These are phyloP conservation scores for Calonectria hawksworthii DNA, from an alignment of 2,329 filamentous ascomycete species.

Conservation along the genomic window DNA sequence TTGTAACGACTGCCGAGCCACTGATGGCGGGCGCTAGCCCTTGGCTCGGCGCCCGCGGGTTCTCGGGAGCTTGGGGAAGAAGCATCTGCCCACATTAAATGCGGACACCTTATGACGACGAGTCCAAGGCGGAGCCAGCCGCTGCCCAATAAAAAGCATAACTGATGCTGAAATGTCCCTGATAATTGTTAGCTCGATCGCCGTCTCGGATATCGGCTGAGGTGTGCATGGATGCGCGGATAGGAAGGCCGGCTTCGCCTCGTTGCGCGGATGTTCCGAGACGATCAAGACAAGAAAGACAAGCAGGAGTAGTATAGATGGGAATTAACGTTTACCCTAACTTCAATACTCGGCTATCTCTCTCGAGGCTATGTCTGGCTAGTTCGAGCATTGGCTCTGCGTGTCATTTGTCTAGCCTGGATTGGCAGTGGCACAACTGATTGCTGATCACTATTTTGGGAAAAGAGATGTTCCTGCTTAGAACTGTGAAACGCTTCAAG, in stretches of 20 bases:
- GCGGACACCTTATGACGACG: not conserved
- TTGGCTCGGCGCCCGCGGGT: not conserved
- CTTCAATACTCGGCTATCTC: not conserved
- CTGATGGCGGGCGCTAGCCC: not conserved
- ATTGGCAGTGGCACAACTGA: not conserved
- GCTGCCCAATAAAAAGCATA: not conserved
- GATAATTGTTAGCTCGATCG: not conserved
- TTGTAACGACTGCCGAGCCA: not conserved
- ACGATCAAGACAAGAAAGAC: not conserved
- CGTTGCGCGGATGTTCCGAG: not conserved
- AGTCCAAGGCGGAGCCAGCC: not conserved
- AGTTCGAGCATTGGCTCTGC: not conserved
- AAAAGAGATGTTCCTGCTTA: not conserved
- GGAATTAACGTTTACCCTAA: not conserved
- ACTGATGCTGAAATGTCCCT: not conserved
- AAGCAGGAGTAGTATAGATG: not conserved
- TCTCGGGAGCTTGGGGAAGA: not conserved
- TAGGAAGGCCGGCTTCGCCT: not conserved
- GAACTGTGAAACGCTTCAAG: not conserved
- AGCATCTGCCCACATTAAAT: not conserved
- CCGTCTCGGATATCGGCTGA: not conserved
- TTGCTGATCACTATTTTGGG: not conserved
- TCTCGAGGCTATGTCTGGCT: not conserved
- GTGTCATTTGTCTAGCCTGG: not conserved
- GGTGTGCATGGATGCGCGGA: not conserved